phyloP scores from a whole-genome alignment of 805 yeast genomes.

The Wickerhamomyces subpelliculosus region DNA sequence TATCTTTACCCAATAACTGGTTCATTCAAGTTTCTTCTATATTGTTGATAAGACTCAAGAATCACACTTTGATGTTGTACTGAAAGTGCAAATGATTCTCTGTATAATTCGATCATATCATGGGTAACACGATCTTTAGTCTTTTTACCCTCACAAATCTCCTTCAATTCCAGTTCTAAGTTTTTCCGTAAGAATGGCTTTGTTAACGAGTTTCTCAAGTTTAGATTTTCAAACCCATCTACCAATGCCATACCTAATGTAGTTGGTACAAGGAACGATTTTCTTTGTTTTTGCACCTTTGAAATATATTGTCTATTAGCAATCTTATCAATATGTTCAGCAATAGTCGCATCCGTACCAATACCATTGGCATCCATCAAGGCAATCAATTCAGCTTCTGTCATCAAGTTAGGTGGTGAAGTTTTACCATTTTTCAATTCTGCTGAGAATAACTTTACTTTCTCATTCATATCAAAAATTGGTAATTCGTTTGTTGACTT shows the following conservation, averaged over 20 bases:
- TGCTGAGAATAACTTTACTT: constrained; percentile 46
- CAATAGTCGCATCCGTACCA: constrained; percentile 99
- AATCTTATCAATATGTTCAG: constrained; percentile 90
- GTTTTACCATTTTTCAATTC: constrained; percentile 71
- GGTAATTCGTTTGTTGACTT: constrained; percentile 59
- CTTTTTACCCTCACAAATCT: constrained; percentile 60
- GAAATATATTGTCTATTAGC: constrained; percentile 57
- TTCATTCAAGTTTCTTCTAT: constrained; percentile 6
- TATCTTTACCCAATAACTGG: neutral
- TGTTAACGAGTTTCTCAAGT: constrained; percentile 67
- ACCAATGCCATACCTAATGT: constrained; percentile 79
- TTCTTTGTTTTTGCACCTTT: constrained; percentile 31
- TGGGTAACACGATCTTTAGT: constrained; percentile 46
- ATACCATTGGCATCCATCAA: constrained; percentile 96
- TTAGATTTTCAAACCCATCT: constrained; percentile 79
- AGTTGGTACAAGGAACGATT: constrained; percentile 61
- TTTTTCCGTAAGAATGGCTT: constrained; percentile 83
- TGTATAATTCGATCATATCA: constrained; percentile 50
- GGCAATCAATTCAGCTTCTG: constrained; percentile 87
- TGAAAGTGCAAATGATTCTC: constrained; percentile 50
- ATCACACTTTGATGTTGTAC: constrained; percentile 33
- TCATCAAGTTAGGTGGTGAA: constrained; percentile 71
- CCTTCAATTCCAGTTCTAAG: constrained; percentile 59
- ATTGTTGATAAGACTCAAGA: constrained; percentile 24
- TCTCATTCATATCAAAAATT: constrained; percentile 47